phyloP scores from a whole-genome alignment of 2,329 filamentous ascomycete genomes.

The Trichoderma harzianum region DNA sequence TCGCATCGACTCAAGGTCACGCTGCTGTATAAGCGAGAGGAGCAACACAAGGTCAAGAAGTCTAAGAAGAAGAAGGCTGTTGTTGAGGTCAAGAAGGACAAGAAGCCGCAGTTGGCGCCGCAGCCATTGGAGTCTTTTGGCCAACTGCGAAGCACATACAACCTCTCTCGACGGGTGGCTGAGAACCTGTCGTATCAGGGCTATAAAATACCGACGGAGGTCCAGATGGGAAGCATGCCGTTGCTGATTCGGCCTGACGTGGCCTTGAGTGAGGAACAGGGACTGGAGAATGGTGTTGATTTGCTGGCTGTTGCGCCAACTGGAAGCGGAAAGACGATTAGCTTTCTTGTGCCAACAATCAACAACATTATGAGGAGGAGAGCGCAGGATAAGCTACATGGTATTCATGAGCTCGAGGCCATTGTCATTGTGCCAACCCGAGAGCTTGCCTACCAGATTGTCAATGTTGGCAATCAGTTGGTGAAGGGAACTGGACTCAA shows the following conservation, averaged over 20 bases:
- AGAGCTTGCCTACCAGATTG: slow-evolving; percentile 75
- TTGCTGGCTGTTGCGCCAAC: slow-evolving; percentile 89
- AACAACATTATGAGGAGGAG: slow-evolving; percentile 65
- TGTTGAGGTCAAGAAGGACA: slow-evolving; percentile 45
- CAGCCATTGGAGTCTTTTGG: slow-evolving; percentile 75
- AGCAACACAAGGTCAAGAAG: slow-evolving; percentile 48
- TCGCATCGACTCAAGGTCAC: slow-evolving; percentile 84
- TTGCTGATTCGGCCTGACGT: slow-evolving; percentile 62
- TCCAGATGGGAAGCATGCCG: slow-evolving; percentile 83
- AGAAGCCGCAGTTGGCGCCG: slow-evolving; percentile 65
- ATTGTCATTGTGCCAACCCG: slow-evolving; percentile 76
- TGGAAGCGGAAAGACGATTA: slow-evolving; percentile 92
- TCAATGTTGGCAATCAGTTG: slow-evolving; percentile 82
- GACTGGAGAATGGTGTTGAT: slow-evolving; percentile 53
- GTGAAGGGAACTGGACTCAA: slow-evolving; percentile 71
- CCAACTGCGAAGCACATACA: slow-evolving; percentile 67
- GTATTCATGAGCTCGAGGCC: slow-evolving; percentile 54
- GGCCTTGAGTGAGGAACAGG: slow-evolving; percentile 42
- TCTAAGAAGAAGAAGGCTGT: slow-evolving; percentile 54
- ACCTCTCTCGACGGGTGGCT: slow-evolving; percentile 68
- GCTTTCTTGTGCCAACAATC: slow-evolving; percentile 84
- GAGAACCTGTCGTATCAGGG: slow-evolving; percentile 81
- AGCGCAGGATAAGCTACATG: slow-evolving; percentile 40
- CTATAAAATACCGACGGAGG: slow-evolving; percentile 85
- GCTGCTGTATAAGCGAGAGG: slow-evolving; percentile 57